Evolutionary conservation across 441 rosid species (phyloP).

Genomic region (Pelargonium australe): DNA sequence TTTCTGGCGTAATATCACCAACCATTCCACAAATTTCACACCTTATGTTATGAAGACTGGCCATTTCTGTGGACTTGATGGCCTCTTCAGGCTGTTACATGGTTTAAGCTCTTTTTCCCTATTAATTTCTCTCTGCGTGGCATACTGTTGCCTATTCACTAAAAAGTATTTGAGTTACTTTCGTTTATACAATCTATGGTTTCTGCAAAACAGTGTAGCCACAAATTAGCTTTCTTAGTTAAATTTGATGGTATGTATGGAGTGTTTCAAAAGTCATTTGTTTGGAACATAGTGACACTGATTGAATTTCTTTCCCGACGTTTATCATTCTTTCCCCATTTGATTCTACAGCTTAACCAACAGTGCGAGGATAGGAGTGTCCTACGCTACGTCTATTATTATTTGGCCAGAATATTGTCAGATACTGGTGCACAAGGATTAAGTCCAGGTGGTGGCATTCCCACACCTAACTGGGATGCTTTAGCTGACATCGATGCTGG

Average conservation of each 20-base stretch:
- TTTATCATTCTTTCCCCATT: not conserved
- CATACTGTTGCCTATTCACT: not conserved
- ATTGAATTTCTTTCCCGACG: conserved; percentile 6
- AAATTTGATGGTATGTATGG: not conserved
- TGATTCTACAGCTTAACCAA: conserved; percentile 68
- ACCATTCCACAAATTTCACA: not conserved
- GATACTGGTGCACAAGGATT: conserved; percentile 84
- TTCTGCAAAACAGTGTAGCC: not conserved
- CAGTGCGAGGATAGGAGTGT: conserved; percentile 94
- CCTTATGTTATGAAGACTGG: not conserved
- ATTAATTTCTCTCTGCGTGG: not conserved
- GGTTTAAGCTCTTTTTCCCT: not conserved
- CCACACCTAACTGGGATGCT: conserved; percentile 99
- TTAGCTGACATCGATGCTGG: conserved; percentile 93
- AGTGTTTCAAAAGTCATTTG: not conserved
- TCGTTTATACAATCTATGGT: not conserved
- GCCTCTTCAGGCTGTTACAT: not conserved
- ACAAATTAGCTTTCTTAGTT: not conserved
- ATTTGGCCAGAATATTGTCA: conserved; percentile 91
- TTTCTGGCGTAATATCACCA: not conserved
- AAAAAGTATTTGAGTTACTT: not conserved
- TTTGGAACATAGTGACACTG: not conserved
- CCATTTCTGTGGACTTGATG: not conserved
- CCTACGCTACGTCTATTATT: conserved; percentile 93
- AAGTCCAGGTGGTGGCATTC: conserved; percentile 97